Percentiles rank a stretch among this genome's conserved stretches.
Conservation (phyloP, 116 monocot species). For the Cymodocea nodosa region DNA sequence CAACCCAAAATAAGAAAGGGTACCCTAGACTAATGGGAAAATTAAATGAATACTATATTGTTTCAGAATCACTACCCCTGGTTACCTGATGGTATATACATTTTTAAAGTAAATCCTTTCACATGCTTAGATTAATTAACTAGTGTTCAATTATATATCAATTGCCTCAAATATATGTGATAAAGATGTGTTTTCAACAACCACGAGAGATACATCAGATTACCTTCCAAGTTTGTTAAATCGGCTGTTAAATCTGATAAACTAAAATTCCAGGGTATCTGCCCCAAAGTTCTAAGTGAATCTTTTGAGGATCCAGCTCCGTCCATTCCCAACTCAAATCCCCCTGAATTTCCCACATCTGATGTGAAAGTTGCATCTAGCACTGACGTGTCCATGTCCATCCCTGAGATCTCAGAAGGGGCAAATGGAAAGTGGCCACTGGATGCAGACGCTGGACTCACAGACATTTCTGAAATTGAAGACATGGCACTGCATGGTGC, state of each 20-base stretch:
- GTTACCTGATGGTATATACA: too few species aligned
- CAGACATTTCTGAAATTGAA: conserved; percentile 56
- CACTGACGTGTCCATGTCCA: conserved; percentile 58
- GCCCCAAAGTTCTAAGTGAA: conserved; percentile 46
- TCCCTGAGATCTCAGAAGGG: conserved; percentile 68
- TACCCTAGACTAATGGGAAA: too few species aligned
- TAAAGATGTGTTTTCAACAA: too few species aligned
- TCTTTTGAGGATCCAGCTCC: conserved; percentile 61
- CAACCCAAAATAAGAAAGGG: too few species aligned
- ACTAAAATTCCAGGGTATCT: conserved; percentile 81
- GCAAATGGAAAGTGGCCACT: conserved; percentile 73
- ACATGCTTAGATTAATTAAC: too few species aligned
- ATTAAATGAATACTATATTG: too few species aligned
- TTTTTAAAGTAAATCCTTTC: too few species aligned
- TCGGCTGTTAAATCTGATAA: conserved; percentile 81
- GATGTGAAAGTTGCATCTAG: conserved; percentile 48
- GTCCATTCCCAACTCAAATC: conserved; percentile 55
- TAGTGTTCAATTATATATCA: too few species aligned
- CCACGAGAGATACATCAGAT: background rate
- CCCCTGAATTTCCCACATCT: conserved; percentile 32
- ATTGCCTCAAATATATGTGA: too few species aligned
- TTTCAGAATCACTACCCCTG: too few species aligned
- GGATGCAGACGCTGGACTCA: conserved; percentile 76
- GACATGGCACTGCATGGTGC: conserved; percentile 40
- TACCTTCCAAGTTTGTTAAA: conserved; percentile 83